phyloP scores from a whole-genome alignment of 345 rosid genomes.

The Arabidopsis thaliana region TAIR10.1 NC_003075.7:35001-35500 shows the following conservation, averaged over 20 bases:
- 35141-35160: slow-evolving; percentile 84
- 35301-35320: background rate
- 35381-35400: slow-evolving; percentile 18
- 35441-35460: slow-evolving; percentile 78
- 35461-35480: slow-evolving; percentile 97
- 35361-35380: slow-evolving; percentile 5
- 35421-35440: slow-evolving; percentile 91
- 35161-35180: slow-evolving; percentile 84
- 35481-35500: slow-evolving; percentile 85
- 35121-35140: slow-evolving; percentile 64
- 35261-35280: background rate
- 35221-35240: background rate
- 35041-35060: slow-evolving; percentile 74
- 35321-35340: background rate
- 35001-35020: slow-evolving; percentile 68
- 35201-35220: slow-evolving; percentile 50
- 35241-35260: background rate
- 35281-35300: slow-evolving; percentile 11
- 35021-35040: slow-evolving; percentile 82
- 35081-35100: slow-evolving; percentile 89
- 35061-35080: slow-evolving; percentile 81
- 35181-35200: slow-evolving; percentile 91
- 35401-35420: slow-evolving; percentile 82
- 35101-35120: slow-evolving; percentile 73
- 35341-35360: slow-evolving; percentile 14